These are phyloP conservation scores for Metschnikowia lochheadii DNA, from an alignment of 805 yeast species.

Conservation along the genomic window DNA sequence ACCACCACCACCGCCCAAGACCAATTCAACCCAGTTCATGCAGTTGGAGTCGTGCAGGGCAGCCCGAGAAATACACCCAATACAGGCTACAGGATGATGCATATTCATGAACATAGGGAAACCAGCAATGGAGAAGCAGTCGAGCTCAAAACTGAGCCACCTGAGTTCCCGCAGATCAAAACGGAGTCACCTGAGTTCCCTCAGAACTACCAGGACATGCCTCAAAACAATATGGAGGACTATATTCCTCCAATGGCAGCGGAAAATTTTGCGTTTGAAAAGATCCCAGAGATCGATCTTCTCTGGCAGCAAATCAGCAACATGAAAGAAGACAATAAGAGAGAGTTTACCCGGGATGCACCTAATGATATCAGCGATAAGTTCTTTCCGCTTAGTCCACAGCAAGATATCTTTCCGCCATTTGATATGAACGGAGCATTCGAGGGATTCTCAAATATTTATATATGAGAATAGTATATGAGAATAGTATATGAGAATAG, in stretches of 20 bases:
- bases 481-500: too few relatives aligned
- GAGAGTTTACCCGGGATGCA: neutral
- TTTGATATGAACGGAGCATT: constrained; percentile 2
- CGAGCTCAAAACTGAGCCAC: neutral
- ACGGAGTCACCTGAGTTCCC: neutral
- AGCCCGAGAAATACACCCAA: neutral
- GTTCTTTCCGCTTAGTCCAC: constrained; percentile 7
- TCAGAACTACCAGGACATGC: neutral
- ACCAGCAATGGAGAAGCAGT: neutral
- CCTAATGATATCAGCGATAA: constrained; percentile 3
- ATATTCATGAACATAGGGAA: neutral
- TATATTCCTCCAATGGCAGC: neutral
- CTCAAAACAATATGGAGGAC: neutral
- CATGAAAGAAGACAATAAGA: constrained; percentile 4
- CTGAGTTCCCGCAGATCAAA: neutral
- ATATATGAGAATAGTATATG: neutral
- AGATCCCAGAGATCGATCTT: constrained; percentile 7
- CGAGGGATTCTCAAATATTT: constrained; percentile 1
- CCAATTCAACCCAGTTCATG: neutral
- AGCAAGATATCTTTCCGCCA: constrained; percentile 1
- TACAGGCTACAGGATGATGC: neutral
- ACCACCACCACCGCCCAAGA: neutral
- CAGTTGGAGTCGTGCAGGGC: neutral
- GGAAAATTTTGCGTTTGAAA: neutral
- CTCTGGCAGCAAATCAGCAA: constrained; percentile 10